Base-by-base conservation (phyloP, 73 alveolate species). In the Paramecium sexaurelia region DNA sequence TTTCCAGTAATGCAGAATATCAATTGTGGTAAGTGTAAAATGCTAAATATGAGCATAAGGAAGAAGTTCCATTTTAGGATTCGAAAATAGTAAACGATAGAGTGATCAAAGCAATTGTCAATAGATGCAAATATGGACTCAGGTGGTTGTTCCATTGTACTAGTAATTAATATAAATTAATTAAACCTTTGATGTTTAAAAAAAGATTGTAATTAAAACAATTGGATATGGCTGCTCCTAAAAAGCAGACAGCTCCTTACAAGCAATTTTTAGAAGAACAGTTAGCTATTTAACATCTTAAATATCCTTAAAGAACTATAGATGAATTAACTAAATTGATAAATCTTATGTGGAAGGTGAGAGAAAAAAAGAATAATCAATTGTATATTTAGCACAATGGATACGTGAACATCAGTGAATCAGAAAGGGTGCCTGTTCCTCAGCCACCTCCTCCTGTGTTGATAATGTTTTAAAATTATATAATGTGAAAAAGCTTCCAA, bases 271-370 rank as follows among this genome's bases (percentile, higher is more conserved):
- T 61, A 15, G 2, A 29, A 26, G 83, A 61, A 32, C 33, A 61
- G 26, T 29, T 32, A 61, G 47, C 20, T 7, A 61, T 61, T 13
- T 32, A 61, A 32, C 39, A 61, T 13, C 35, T 27, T 11, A 73
- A 73, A 39, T 73, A 73, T 36, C 87, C 87, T 22, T 7, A 73
- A 33, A 73, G 87, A 73, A n/a, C 87, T 6, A 22, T 1, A 20
- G 87, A 33, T 13, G 87, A 73, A 39, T 20, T 73, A 20, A 36
- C 87, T 35, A 73, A 73, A 36, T 73, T 73, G 33, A 39, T 73
- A 39, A 73, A 73, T 73, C 56, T 73, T 11, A 20, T 73, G 87
- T 73, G 87, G 87, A 73, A 73, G 87, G 87, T 73, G 36, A 39
- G 43, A 73, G 83, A 61, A 61, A 29, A 61, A 61, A 61, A 26